A percentile compares a stretch with the other conserved stretches of the same genome.
Evolutionary conservation across 2,329 filamentous ascomycete species (phyloP).

Genomic region (Colletotrichum neosansevieriae): DNA sequence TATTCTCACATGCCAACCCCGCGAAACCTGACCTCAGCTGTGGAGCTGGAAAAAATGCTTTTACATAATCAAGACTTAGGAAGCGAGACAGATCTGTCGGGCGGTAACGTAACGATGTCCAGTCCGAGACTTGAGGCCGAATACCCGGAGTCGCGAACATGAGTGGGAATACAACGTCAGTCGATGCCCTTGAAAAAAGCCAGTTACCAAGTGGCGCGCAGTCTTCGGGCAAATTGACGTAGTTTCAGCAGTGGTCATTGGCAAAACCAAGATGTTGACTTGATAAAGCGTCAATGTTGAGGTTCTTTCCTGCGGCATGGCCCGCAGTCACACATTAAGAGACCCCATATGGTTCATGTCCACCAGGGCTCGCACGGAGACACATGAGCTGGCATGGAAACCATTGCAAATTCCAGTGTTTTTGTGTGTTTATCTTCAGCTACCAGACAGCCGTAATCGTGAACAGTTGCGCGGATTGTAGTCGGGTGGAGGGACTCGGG

Average conservation of each 20-base stretch:
- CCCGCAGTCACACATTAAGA: slow-evolving; percentile 36
- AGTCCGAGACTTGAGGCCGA: not conserved
- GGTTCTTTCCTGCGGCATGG: slow-evolving; percentile 12
- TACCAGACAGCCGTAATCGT: slow-evolving; percentile 44
- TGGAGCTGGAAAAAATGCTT: slow-evolving; percentile 18
- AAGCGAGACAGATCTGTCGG: not conserved
- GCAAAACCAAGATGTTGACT: not conserved
- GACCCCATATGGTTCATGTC: slow-evolving; percentile 28
- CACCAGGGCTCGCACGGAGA: slow-evolving; percentile 29
- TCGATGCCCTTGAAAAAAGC: not conserved
- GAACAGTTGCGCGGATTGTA: slow-evolving; percentile 41
- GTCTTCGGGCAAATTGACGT: not conserved
- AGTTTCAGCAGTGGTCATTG: not conserved
- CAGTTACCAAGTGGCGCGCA: slow-evolving; percentile 7
- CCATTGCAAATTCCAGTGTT: slow-evolving; percentile 43
- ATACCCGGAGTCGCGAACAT: not conserved
- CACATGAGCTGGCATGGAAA: slow-evolving; percentile 38
- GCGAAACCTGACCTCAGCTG: slow-evolving; percentile 1
- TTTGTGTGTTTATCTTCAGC: slow-evolving; percentile 44
- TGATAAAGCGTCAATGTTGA: not conserved
- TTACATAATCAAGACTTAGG: slow-evolving; percentile 12
- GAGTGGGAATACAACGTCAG: slow-evolving; percentile 4
- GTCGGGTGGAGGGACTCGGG: slow-evolving; percentile 38
- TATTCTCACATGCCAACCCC: slow-evolving; percentile 5
- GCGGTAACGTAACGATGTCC: not conserved